Conservation (phyloP, 2,329 filamentous ascomycete species). For the Lachnellula hyalina region DNA sequence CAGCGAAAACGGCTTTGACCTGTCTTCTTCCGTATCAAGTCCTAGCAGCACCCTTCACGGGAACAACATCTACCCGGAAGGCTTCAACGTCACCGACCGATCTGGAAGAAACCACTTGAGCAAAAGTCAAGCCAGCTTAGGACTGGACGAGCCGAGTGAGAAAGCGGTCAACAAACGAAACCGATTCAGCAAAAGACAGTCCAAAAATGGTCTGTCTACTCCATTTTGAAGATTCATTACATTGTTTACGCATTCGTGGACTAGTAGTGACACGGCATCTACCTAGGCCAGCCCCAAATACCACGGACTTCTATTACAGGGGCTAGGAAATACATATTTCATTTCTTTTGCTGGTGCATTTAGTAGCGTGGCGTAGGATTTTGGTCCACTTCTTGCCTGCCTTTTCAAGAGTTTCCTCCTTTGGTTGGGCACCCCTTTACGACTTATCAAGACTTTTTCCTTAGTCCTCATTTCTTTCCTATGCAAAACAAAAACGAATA, state of each 20-base stretch:
- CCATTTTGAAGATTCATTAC: conserved; percentile 58
- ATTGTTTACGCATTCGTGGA: neutral
- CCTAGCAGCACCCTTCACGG: conserved; percentile 65
- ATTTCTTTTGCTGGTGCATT: conserved; percentile 31
- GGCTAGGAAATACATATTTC: conserved; percentile 7
- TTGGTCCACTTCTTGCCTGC: conserved; percentile 24
- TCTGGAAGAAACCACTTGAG: conserved; percentile 52
- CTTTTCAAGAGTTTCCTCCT: conserved; percentile 7
- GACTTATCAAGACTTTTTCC: conserved; percentile 15
- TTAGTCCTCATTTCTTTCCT: neutral
- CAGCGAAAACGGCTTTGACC: conserved; percentile 62
- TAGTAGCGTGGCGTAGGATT: conserved; percentile 33
- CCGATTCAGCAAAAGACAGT: conserved; percentile 86
- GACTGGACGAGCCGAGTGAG: conserved; percentile 25
- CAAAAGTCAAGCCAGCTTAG: conserved; percentile 47
- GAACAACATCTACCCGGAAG: conserved; percentile 46
- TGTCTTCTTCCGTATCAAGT: conserved; percentile 69
- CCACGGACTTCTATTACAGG: neutral
- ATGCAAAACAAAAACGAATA: conserved; percentile 1
- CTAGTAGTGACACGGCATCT: neutral
- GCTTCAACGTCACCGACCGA: conserved; percentile 47
- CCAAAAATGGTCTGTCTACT: conserved; percentile 87
- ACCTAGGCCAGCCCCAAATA: neutral
- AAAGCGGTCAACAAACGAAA: conserved; percentile 48
- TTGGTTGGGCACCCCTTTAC: conserved; percentile 10